Conservation (phyloP, 108 stramenopile species). For the Chaetoceros muelleri region DNA sequence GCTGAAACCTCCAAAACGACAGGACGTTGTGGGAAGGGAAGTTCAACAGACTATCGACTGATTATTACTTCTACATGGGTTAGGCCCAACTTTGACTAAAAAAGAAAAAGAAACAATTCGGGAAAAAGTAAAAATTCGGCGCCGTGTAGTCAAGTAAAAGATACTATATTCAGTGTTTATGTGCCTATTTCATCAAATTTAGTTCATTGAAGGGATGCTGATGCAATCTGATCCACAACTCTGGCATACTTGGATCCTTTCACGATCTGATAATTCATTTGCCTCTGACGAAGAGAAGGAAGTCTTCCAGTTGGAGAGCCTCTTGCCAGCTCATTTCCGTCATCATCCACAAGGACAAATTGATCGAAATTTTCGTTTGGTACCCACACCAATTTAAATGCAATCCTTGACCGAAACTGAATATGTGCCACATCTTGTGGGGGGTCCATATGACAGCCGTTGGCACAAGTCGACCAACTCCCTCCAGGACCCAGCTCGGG, state of each 20-base stretch:
- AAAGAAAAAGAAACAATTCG: no score
- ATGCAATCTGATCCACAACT: slow-evolving; percentile 49
- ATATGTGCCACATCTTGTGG: slow-evolving; percentile 87
- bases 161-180: no score
- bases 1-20: slow-evolving; percentile 40
- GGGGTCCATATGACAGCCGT: slow-evolving; percentile 69
- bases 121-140: no score
- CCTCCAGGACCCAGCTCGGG: slow-evolving; percentile 86
- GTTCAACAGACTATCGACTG: slow-evolving; percentile 32
- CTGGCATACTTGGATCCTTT: slow-evolving; percentile 69
- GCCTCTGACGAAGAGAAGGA: slow-evolving; percentile 60
- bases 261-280: slow-evolving; percentile 69
- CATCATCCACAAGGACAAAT: slow-evolving; percentile 87
- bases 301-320: slow-evolving; percentile 32
- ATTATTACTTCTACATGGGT: no score
- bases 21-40: slow-evolving; percentile 18
- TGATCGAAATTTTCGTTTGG: slow-evolving; percentile 65
- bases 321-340: slow-evolving; percentile 37
- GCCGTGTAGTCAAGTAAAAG: no score
- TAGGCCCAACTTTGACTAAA: no score
- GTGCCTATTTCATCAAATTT: no score
- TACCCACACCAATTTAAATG: slow-evolving; percentile 88
- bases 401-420: slow-evolving; percentile 78
- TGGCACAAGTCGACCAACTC: slow-evolving; percentile 78
- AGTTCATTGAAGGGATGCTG: no score